Conservation (phyloP, 495 filamentous ascomycete species). For the Aspergillus taichungensis region DNA sequence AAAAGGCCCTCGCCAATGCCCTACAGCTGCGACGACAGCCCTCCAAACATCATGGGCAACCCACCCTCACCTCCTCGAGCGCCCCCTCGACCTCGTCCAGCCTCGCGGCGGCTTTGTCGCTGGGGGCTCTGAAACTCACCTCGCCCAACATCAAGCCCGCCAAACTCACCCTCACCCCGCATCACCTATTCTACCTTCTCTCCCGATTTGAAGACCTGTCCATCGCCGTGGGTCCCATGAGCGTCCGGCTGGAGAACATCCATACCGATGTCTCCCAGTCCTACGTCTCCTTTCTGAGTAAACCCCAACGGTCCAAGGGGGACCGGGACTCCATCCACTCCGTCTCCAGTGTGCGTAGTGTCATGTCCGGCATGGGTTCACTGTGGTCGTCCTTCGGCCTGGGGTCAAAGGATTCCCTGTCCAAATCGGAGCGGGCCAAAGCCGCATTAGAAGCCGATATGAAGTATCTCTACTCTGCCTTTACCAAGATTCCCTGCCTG, state of each 20-base stretch:
- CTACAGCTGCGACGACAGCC: slow-evolving; percentile 70
- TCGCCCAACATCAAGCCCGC: slow-evolving; percentile 78
- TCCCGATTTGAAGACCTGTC: slow-evolving; percentile 89
- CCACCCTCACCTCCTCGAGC: slow-evolving; percentile 39
- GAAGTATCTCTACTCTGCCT: slow-evolving; percentile 94
- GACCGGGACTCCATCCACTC: slow-evolving; percentile 90
- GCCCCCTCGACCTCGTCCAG: slow-evolving; percentile 59
- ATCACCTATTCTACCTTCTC: slow-evolving; percentile 93
- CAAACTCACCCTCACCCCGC: slow-evolving; percentile 89
- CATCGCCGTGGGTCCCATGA: slow-evolving; percentile 90
- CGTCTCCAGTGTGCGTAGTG: slow-evolving; percentile 91
- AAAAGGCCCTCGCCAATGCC: slow-evolving; percentile 94
- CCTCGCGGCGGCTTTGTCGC: slow-evolving; percentile 75
- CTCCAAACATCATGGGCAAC: slow-evolving; percentile 58
- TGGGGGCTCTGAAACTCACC: slow-evolving; percentile 74
- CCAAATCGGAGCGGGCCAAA: slow-evolving; percentile 80
- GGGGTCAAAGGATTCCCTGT: slow-evolving; percentile 59
- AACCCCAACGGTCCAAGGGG: slow-evolving; percentile 61
- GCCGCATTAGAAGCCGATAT: slow-evolving; percentile 74
- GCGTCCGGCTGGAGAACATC: slow-evolving; percentile 87
- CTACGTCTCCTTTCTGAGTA: slow-evolving; percentile 91
- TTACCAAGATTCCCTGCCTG: slow-evolving; percentile 94
- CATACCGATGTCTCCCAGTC: slow-evolving; percentile 77
- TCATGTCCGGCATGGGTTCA: slow-evolving; percentile 90
- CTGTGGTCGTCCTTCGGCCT: slow-evolving; percentile 86